These are phyloP conservation scores for Aspergillus spinulosporus DNA, from an alignment of 2,329 filamentous ascomycete species.

Conservation along the genomic window DNA sequence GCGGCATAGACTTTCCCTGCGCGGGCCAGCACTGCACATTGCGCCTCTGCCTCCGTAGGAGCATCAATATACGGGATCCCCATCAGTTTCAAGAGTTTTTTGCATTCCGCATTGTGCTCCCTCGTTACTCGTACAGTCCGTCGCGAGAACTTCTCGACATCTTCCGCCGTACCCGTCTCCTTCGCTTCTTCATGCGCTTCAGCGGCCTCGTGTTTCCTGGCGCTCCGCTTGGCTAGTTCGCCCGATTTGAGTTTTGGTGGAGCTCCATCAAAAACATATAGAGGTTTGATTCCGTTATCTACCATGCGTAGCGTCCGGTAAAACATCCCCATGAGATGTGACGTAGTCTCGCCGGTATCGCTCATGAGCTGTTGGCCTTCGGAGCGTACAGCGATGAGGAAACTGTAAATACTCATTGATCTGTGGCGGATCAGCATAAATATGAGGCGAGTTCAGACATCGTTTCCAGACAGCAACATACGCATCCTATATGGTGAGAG, in stretches of 20 bases:
- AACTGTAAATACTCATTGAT: constrained; percentile 99
- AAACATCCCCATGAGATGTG: constrained; percentile 98
- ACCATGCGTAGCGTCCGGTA: constrained; percentile 98
- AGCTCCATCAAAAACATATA: constrained; percentile 97
- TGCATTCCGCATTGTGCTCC: constrained; percentile 95
- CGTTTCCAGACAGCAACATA: constrained; percentile 34
- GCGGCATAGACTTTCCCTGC: constrained; percentile 96
- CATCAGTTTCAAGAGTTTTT: constrained; percentile 88
- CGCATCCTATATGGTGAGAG: constrained; percentile 55
- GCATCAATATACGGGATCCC: constrained; percentile 93
- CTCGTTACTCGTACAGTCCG: constrained; percentile 91
- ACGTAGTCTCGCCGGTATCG: constrained; percentile 93
- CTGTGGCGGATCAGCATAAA: constrained; percentile 45
- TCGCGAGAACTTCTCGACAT: constrained; percentile 96
- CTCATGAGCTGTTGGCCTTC: constrained; percentile 95
- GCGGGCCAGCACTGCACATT: constrained; percentile 85
- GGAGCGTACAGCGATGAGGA: constrained; percentile 94
- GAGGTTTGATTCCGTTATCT: constrained; percentile 96
- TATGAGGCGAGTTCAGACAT: background rate
- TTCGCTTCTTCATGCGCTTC: constrained; percentile 93
- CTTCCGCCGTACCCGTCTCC: constrained; percentile 92
- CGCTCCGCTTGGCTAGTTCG: constrained; percentile 92
- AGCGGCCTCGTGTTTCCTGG: constrained; percentile 88
- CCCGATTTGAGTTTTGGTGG: constrained; percentile 97
- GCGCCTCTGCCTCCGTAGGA: constrained; percentile 94